Percentiles rank a stretch among this genome's conserved stretches.
Evolutionary conservation across 2,329 filamentous ascomycete genomes (phyloP).

Genomic region (Colletotrichum tabaci): DNA sequence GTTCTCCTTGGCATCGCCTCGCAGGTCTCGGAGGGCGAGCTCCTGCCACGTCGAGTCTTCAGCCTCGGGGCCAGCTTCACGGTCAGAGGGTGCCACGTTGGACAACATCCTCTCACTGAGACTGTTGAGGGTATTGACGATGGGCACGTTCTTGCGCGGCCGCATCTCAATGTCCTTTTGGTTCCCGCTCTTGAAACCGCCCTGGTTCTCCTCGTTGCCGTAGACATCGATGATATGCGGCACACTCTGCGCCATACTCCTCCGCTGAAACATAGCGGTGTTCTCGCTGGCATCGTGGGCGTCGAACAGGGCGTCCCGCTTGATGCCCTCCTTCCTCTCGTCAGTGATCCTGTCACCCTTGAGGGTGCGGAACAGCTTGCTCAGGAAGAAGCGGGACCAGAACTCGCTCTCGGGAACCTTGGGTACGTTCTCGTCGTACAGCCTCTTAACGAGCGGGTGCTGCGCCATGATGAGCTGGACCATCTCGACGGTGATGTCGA

Average conservation of each 20-base stretch:
- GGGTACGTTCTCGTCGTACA: slow-evolving; percentile 95
- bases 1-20: slow-evolving; percentile 79
- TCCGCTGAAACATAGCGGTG: slow-evolving; percentile 65
- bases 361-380: slow-evolving; percentile 89
- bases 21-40: slow-evolving; percentile 84
- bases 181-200: slow-evolving; percentile 85
- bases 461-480: slow-evolving; percentile 94
- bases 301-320: slow-evolving; percentile 82
- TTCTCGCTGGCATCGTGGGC: slow-evolving; percentile 86
- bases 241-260: slow-evolving; percentile 75
- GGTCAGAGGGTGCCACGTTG: slow-evolving; percentile 85
- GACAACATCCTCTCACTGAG: slow-evolving; percentile 95
- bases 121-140: slow-evolving; percentile 89
- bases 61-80: slow-evolving; percentile 74
- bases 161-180: slow-evolving; percentile 92
- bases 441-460: slow-evolving; percentile 89
- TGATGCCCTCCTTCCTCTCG: slow-evolving; percentile 71
- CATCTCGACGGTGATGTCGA: slow-evolving; percentile 92
- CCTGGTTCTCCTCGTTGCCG: slow-evolving; percentile 95
- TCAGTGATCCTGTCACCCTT: slow-evolving; percentile 90
- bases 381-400: slow-evolving; percentile 95
- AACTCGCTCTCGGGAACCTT: slow-evolving; percentile 85
- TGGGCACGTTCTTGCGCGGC: slow-evolving; percentile 84
- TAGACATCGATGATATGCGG: slow-evolving; percentile 93
- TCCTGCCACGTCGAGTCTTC: slow-evolving; percentile 83